Evolutionary conservation across 371 early-diverging fungal genomes (phyloP).

Genomic region (Mortierella sp.): DNA sequence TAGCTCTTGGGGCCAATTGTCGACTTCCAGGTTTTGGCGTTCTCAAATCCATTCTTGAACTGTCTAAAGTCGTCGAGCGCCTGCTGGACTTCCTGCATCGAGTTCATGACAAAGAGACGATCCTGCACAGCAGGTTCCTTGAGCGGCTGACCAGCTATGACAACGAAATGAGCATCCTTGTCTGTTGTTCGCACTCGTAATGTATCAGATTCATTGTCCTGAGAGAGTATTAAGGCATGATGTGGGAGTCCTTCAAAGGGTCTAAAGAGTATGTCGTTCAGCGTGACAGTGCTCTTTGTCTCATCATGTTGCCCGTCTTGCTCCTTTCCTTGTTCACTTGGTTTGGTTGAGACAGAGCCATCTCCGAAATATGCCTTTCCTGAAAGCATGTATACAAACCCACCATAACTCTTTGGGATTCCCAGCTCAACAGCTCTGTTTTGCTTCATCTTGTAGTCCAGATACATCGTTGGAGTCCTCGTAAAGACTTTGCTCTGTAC

Average conservation of each 20-base stretch:
- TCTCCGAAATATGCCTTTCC: conserved; percentile 67
- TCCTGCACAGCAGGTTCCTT: conserved; percentile 54
- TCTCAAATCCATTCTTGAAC: conserved; percentile 57
- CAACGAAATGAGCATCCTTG: conserved; percentile 59
- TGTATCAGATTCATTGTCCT: conserved; percentile 55
- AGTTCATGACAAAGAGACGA: conserved; percentile 74
- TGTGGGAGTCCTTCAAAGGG: no score
- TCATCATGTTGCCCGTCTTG: no score
- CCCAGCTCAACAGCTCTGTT: conserved; percentile 61
- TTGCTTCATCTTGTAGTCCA: conserved; percentile 70
- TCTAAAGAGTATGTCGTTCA: no score
- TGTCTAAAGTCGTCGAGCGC: conserved; percentile 59
- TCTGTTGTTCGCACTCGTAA: conserved; percentile 61
- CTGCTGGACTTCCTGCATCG: conserved; percentile 47
- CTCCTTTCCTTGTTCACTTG: no score
- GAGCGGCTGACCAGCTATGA: conserved; percentile 41
- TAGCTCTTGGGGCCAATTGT: no score
- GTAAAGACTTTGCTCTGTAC: conserved; percentile 70
- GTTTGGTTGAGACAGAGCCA: no score
- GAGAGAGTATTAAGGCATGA: conserved; percentile 63
- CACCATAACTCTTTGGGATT: conserved; percentile 67
- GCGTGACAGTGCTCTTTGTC: conserved; percentile 61
- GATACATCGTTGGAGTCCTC: conserved; percentile 73
- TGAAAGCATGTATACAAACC: conserved; percentile 74
- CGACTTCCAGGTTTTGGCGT: conserved; percentile 12